Conservation (phyloP, 768 basidiomycete genomes). For the Zangia roseola region DNA sequence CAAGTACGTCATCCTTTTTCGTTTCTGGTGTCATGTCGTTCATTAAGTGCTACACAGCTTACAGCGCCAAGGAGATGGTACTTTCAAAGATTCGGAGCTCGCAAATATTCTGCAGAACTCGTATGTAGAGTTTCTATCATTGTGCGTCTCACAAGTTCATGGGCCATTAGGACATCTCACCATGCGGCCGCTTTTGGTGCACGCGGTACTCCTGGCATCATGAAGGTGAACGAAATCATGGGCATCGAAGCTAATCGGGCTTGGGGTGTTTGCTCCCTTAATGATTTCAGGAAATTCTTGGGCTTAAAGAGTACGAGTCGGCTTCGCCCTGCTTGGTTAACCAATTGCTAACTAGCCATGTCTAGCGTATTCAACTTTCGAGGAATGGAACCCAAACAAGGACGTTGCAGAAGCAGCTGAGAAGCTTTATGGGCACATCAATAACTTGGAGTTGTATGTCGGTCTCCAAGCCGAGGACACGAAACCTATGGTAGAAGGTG, state of each 20-base stretch:
- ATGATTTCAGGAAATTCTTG: constrained; percentile 81
- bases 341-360: background rate
- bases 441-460: constrained; percentile 78
- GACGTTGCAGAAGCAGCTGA: constrained; percentile 72
- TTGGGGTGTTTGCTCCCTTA: constrained; percentile 84
- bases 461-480: constrained; percentile 77
- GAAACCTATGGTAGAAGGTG: constrained; percentile 73
- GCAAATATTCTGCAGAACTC: constrained; percentile 65
- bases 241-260: constrained; percentile 72
- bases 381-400: constrained; percentile 78
- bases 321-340: background rate
- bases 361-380: constrained; percentile 64
- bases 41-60: constrained; percentile 41
- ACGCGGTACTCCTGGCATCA: constrained; percentile 68
- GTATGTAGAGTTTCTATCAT: constrained; percentile 42
- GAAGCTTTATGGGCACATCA: constrained; percentile 72
- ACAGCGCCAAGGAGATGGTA: constrained; percentile 53
- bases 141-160: background rate
- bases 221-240: constrained; percentile 82
- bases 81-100: constrained; percentile 69
- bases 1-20: constrained; percentile 37
- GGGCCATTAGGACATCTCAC: constrained; percentile 54
- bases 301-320: constrained; percentile 64
- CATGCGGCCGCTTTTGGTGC: constrained; percentile 76
- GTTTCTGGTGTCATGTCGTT: background rate